Evolutionary conservation across 2,329 filamentous ascomycete genomes (phyloP), one percentile per base, ranked within the genome.

Genomic region (Xylaria arbuscula): DNA sequence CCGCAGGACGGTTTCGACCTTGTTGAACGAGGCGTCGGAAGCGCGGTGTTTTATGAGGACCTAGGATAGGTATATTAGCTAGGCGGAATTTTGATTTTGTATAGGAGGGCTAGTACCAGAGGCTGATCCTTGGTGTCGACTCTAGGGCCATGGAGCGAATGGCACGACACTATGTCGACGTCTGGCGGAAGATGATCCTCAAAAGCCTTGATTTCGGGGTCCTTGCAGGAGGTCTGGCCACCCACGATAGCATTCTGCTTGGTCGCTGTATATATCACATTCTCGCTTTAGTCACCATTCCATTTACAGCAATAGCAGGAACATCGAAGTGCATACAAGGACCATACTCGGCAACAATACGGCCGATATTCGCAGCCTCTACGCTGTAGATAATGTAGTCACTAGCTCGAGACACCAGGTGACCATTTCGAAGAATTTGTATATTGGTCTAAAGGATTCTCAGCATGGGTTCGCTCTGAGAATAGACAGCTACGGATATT

Each of bases 341-440:
- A 72, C 94, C 96, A 81, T 93, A 99, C 76, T 91, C 86, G 71
- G 91, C 91, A 76, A 98, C 96, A 75, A 98, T 93, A 73, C 87
- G 88, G 79, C 93, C 92, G 80, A 99, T 97, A 73, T 91, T 88
- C 76, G 94, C 93, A 70, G 96, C 96, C 82, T 98, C 95, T 81
- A 99, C 96, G 82, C 92, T 97, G 87, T 99, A 99, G 79, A 99
- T 94, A 83, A 98, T 97, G 81, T 94, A 98, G 86, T 98, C 95
- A 90, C 94, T 98, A 81, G 91, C 90, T 83, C 96, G 90, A 75
- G 96, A 98, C 76, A 99, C 96, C 80, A 95, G 88, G 83, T 98
- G 94, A 76, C 97, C 97, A 88, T 97, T 97, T 80, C 89, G 90
- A 80, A 95, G 90, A 77, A 99, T 96, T 81, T 92, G 90, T 85